phyloP scores from a whole-genome alignment of 495 filamentous ascomycete species.

The Tuber melanosporum region DNA sequence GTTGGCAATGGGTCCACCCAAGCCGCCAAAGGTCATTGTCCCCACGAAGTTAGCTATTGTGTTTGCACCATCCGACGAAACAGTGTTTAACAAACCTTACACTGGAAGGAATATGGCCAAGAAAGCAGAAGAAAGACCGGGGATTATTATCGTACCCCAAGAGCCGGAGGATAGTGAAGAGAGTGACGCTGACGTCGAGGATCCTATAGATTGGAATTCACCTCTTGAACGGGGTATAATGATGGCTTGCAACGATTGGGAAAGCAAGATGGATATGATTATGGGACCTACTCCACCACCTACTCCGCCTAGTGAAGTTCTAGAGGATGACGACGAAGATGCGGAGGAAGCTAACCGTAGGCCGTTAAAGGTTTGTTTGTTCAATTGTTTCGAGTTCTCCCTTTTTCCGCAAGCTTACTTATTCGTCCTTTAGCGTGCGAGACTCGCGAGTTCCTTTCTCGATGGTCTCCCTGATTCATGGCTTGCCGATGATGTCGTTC shows the following conservation, averaged over 20 bases:
- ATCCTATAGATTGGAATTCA: constrained; percentile 29
- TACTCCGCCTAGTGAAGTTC: constrained; percentile 28
- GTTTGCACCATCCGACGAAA: constrained; percentile 70
- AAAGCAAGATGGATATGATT: constrained; percentile 49
- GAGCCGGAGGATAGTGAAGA: constrained; percentile 44
- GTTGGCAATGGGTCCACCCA: constrained; percentile 65
- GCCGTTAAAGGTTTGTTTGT: constrained; percentile 38
- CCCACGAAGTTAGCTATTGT: constrained; percentile 85
- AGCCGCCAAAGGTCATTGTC: constrained; percentile 68
- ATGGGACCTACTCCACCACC: constrained; percentile 27
- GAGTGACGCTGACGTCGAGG: constrained; percentile 52
- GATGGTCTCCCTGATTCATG: constrained; percentile 51
- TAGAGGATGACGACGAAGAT: constrained; percentile 41
- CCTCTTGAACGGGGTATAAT: constrained; percentile 64
- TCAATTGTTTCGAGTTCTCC: not conserved
- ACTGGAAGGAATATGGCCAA: constrained; percentile 42
- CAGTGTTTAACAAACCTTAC: constrained; percentile 63
- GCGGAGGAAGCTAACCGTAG: constrained; percentile 36
- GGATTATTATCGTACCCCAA: constrained; percentile 50
- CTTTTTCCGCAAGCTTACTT: not conserved
- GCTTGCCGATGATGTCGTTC: constrained; percentile 47
- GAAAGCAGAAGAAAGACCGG: constrained; percentile 50
- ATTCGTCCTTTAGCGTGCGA: constrained; percentile 14
- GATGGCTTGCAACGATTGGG: constrained; percentile 79
- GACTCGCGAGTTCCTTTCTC: constrained; percentile 45